These are phyloP conservation scores for Beauveria pseudobassiana DNA, from an alignment of 2,329 filamentous ascomycete species.

Conservation along the genomic window DNA sequence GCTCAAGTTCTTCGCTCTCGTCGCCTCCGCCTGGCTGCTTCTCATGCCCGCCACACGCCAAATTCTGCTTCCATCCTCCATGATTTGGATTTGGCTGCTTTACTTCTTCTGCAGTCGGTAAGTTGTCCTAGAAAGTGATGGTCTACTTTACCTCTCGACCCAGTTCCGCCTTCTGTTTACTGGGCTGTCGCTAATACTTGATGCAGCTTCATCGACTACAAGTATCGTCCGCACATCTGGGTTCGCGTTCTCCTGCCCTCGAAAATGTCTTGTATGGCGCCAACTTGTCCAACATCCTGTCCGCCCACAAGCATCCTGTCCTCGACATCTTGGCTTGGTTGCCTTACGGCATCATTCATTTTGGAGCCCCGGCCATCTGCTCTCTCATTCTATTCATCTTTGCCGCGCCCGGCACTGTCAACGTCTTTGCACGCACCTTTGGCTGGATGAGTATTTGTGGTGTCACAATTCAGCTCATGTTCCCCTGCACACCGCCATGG, in stretches of 20 bases:
- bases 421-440: conserved; percentile 78
- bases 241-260: conserved; percentile 84
- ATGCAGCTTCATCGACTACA: conserved; percentile 74
- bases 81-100: conserved; percentile 78
- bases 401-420: conserved; percentile 74
- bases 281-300: conserved; percentile 92
- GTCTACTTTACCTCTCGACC: no score
- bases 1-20: conserved; percentile 65
- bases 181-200: background rate
- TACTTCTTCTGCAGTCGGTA: conserved; percentile 93
- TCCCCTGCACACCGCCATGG: conserved; percentile 94
- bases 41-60: conserved; percentile 80
- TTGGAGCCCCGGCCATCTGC: conserved; percentile 74
- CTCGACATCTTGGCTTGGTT: conserved; percentile 89
- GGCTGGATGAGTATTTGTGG: conserved; percentile 89
- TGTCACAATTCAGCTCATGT: conserved; percentile 79
- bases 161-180: background rate
- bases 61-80: conserved; percentile 81
- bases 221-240: conserved; percentile 90
- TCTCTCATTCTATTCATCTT: conserved; percentile 79
- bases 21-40: conserved; percentile 60
- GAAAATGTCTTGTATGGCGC: conserved; percentile 96
- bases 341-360: conserved; percentile 87
- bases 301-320: conserved; percentile 74
- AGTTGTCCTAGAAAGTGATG: conserved; percentile 30